phyloP scores from a whole-genome alignment of 2,329 filamentous ascomycete genomes.

The Madurella fahalii region DNA sequence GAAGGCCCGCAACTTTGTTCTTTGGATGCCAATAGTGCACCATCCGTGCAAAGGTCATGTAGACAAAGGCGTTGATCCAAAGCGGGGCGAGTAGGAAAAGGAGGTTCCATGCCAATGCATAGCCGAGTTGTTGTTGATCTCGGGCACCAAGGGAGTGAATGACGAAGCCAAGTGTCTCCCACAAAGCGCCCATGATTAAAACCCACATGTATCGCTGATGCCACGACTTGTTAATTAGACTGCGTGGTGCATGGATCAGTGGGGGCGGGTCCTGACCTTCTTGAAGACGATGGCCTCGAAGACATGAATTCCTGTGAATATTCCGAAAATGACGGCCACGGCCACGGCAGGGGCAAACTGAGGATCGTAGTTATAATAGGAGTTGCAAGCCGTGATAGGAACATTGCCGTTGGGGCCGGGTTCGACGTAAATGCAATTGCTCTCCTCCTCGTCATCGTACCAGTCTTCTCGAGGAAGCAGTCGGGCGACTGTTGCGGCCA shows the following conservation, averaged over 20 bases:
- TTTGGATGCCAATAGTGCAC: constrained; percentile 38
- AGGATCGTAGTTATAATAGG: constrained; percentile 29
- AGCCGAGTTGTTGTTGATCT: constrained; percentile 36
- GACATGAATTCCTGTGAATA: constrained; percentile 25
- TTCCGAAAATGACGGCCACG: constrained; percentile 26
- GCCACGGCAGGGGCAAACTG: constrained; percentile 27
- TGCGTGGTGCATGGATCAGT: no score
- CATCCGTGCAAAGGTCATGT: constrained; percentile 42
- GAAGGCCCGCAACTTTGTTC: constrained; percentile 28
- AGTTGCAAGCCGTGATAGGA: constrained; percentile 27
- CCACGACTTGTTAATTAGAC: background rate
- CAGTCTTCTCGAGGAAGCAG: background rate
- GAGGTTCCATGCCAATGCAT: constrained; percentile 31
- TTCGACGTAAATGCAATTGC: background rate
- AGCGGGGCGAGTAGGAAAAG: constrained; percentile 41
- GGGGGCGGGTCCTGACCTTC: constrained; percentile 12
- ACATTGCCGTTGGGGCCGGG: constrained; percentile 27
- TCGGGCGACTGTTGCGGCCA: no score
- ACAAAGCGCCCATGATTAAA: constrained; percentile 36
- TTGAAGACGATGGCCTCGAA: constrained; percentile 23
- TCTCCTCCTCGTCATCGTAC: background rate
- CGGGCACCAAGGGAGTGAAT: constrained; percentile 34
- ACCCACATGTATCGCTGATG: constrained; percentile 32
- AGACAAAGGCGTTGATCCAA: constrained; percentile 43
- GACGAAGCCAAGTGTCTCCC: constrained; percentile 39